Evolutionary conservation across 2,329 filamentous ascomycete species (phyloP).

Genomic region (Stachybotrys elegans): DNA sequence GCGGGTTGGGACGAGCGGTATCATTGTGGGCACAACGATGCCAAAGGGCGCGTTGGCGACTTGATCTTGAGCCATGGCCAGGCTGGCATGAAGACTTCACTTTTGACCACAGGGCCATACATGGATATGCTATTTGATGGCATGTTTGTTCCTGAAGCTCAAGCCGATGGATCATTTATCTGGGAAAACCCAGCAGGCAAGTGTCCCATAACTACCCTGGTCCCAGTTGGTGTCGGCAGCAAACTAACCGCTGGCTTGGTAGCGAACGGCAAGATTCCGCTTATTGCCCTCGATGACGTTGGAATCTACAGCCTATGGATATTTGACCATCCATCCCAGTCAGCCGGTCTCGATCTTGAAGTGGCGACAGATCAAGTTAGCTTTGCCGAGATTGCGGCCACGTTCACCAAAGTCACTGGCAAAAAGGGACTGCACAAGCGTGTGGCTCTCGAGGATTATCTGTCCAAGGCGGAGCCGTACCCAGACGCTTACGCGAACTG

Average conservation of each 20-base stretch:
- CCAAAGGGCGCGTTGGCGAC: conserved; percentile 14
- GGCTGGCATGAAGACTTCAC: conserved; percentile 13
- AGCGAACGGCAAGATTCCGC: conserved; percentile 6
- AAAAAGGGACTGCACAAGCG: conserved; percentile 1
- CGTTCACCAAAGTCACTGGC: conserved; percentile 7
- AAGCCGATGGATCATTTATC: conserved; percentile 9
- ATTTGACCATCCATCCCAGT: conserved; percentile 15
- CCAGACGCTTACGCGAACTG: conserved; percentile 10
- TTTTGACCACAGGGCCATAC: conserved; percentile 16
- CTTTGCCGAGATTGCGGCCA: conserved; percentile 9
- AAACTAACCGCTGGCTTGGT: not conserved
- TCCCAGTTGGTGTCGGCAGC: not conserved
- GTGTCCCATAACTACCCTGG: too few species aligned
- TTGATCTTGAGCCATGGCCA: conserved; percentile 11
- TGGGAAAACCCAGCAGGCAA: conserved; percentile 2
- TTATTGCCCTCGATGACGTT: conserved; percentile 18
- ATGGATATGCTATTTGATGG: conserved; percentile 13
- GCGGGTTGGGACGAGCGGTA: conserved; percentile 9
- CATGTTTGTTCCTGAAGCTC: conserved; percentile 5
- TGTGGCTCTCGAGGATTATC: conserved; percentile 3
- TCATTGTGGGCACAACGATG: conserved; percentile 13
- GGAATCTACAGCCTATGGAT: conserved; percentile 19
- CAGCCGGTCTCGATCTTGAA: conserved; percentile 16
- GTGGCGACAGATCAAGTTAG: conserved; percentile 16
- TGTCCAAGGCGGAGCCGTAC: conserved; percentile 5